phyloP scores from a whole-genome alignment of 1,139 yeast species.

The Candida neerlandica region DNA sequence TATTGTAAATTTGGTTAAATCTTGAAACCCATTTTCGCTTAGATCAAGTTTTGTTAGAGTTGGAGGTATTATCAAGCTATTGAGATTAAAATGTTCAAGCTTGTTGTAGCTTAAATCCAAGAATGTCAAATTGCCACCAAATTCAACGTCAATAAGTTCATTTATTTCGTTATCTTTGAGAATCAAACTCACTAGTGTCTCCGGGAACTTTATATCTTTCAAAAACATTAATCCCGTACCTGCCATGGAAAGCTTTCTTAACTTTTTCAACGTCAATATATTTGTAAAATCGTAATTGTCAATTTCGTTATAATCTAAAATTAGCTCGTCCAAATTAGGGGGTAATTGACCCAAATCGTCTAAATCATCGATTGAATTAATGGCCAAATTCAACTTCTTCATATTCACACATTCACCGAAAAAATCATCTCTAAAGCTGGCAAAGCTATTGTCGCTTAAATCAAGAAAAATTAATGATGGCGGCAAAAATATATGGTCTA shows the following conservation, averaged over 20 bases:
- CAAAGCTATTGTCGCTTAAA: constrained; percentile 21
- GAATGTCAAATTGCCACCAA: constrained; percentile 16
- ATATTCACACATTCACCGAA: constrained; percentile 17
- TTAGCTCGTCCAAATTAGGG: constrained; percentile 18
- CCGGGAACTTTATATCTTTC: constrained; percentile 21
- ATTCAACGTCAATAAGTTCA: constrained; percentile 18
- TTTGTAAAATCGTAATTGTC: constrained; percentile 24
- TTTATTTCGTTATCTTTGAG: constrained; percentile 23
- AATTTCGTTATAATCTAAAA: constrained; percentile 26
- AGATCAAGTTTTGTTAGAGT: constrained; percentile 17
- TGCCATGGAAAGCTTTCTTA: constrained; percentile 23
- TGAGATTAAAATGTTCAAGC: constrained; percentile 15
- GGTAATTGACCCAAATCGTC: constrained; percentile 30
- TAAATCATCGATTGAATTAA: constrained; percentile 26
- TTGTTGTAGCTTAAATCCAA: constrained; percentile 21
- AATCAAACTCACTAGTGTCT: constrained; percentile 18
- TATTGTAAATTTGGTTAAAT: constrained; percentile 53
- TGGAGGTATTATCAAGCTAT: constrained; percentile 11
- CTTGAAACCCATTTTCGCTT: constrained; percentile 17
- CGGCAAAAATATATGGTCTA: constrained; percentile 20
- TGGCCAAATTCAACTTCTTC: constrained; percentile 20
- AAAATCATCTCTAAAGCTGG: constrained; percentile 18
- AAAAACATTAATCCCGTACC: constrained; percentile 25
- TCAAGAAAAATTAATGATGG: constrained; percentile 18
- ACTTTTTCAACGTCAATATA: constrained; percentile 20